Percentiles rank a stretch among this genome's conserved stretches.
Evolutionary conservation across 352 stramenopile genomes (phyloP).

Genomic region (Phytophthora idaei): DNA sequence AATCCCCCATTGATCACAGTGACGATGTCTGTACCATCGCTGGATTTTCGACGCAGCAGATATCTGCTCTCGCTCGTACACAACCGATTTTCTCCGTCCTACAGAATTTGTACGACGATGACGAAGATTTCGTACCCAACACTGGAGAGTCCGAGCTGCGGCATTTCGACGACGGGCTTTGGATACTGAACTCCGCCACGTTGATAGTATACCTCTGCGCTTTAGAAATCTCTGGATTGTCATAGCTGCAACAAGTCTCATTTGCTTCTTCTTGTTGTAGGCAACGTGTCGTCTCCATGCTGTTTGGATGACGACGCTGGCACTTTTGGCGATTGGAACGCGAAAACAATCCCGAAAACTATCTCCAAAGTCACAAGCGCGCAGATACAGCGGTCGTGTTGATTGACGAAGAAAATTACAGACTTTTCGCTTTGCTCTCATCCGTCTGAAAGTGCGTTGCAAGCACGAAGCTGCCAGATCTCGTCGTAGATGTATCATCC

Average conservation of each 20-base stretch:
- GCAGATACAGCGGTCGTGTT: slow-evolving; percentile 55
- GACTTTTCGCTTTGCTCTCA: slow-evolving; percentile 35
- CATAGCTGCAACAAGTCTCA: slow-evolving; percentile 5
- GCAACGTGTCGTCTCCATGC: slow-evolving; percentile 49
- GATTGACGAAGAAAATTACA: slow-evolving; percentile 40
- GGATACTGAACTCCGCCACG: slow-evolving; percentile 11
- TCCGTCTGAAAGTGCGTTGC: slow-evolving; percentile 50
- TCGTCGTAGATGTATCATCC: slow-evolving; percentile 29
- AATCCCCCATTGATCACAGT: slow-evolving; percentile 40
- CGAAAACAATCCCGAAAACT: slow-evolving; percentile 42
- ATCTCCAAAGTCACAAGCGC: slow-evolving; percentile 26
- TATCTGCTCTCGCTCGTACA: slow-evolving; percentile 14
- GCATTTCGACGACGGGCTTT: slow-evolving; percentile 12
- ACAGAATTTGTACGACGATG: background rate
- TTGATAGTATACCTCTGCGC: slow-evolving; percentile 4
- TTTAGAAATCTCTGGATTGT: slow-evolving; percentile 18
- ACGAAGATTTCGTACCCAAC: slow-evolving; percentile 19
- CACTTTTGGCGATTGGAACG: slow-evolving; percentile 51
- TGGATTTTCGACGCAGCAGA: slow-evolving; percentile 45
- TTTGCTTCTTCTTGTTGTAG: slow-evolving; percentile 12
- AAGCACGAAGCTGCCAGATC: slow-evolving; percentile 55
- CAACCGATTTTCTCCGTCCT: background rate
- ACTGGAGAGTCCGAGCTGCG: slow-evolving; percentile 21
- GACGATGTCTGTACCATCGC: slow-evolving; percentile 37
- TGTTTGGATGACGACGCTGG: slow-evolving; percentile 49